Evolutionary conservation across 805 yeast species (phyloP).

Genomic region (Candida ipomoeae): DNA sequence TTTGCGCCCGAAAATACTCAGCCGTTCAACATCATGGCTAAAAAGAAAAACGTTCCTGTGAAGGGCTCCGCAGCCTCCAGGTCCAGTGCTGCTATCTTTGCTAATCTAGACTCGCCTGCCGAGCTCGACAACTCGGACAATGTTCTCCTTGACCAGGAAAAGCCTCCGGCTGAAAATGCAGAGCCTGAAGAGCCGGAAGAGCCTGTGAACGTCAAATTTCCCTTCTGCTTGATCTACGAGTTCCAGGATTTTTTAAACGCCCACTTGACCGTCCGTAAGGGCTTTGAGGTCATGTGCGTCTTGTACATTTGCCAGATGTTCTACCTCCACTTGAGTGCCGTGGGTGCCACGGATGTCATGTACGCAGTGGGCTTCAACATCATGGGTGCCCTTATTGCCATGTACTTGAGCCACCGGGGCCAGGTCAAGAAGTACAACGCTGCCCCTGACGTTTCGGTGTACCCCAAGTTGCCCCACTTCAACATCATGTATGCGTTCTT

Average conservation of each 20-base stretch:
- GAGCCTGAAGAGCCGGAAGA: slow-evolving; percentile 3
- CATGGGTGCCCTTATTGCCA: slow-evolving; percentile 29
- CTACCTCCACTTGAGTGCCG: slow-evolving; percentile 22
- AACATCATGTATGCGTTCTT: slow-evolving; percentile 32
- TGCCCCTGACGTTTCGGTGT: slow-evolving; percentile 8
- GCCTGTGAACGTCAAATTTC: slow-evolving; percentile 11
- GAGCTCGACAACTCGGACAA: background rate
- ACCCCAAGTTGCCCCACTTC: slow-evolving; percentile 35
- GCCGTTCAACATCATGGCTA: slow-evolving; percentile 12
- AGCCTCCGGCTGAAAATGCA: background rate
- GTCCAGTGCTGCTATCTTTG: slow-evolving; percentile 17
- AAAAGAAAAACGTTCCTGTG: slow-evolving; percentile 11
- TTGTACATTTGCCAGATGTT: slow-evolving; percentile 28
- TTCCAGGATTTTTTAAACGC: slow-evolving; percentile 39
- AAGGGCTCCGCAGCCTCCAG: slow-evolving; percentile 12
- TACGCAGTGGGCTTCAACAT: slow-evolving; percentile 30
- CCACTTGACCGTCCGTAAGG: slow-evolving; percentile 26
- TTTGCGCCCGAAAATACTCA: slow-evolving; percentile 1
- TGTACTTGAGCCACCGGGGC: slow-evolving; percentile 25
- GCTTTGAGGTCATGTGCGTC: slow-evolving; percentile 30
- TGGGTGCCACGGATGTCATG: slow-evolving; percentile 14
- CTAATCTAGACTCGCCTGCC: slow-evolving; percentile 4
- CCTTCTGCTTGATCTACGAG: slow-evolving; percentile 21
- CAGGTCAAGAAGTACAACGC: slow-evolving; percentile 14
- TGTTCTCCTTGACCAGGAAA: background rate